phyloP scores from a whole-genome alignment of 192 early-diverging fungal species.

The Podochytrium sp. region DNA sequence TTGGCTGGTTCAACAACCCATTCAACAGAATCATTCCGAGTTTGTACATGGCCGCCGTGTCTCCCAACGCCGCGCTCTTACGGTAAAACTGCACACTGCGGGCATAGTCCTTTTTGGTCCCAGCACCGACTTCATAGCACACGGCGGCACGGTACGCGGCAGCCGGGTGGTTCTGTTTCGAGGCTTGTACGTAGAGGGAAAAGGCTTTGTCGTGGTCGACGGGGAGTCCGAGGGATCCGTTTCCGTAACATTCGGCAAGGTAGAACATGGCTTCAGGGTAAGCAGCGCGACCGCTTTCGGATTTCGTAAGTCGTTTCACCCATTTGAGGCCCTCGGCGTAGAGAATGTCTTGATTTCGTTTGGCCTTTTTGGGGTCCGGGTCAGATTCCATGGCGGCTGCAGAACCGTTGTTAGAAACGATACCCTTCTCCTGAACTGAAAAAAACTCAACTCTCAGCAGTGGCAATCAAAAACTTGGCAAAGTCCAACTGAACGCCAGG shows the following conservation, averaged over 20 bases:
- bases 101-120: conserved; percentile 80
- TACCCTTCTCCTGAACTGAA: too few relatives aligned
- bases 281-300: conserved; percentile 56
- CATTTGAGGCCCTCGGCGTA: conserved; percentile 82
- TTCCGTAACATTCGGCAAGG: conserved; percentile 87
- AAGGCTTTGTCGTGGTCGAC: conserved; percentile 91
- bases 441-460: conserved; percentile 58
- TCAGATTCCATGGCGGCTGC: conserved; percentile 34
- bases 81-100: conserved; percentile 90
- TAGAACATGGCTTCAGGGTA: conserved; percentile 92
- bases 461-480: conserved; percentile 84
- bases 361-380: conserved; percentile 62
- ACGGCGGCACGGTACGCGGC: conserved; percentile 94
- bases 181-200: conserved; percentile 85
- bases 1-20: conserved; percentile 74
- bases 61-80: conserved; percentile 88
- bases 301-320: conserved; percentile 77
- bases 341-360: conserved; percentile 74
- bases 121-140: conserved; percentile 95
- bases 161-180: conserved; percentile 88
- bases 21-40: conserved; percentile 90
- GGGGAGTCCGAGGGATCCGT: conserved; percentile 76
- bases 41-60: conserved; percentile 97
- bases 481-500: conserved; percentile 50
- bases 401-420: neutral